Base-by-base conservation (phyloP, 2,329 filamentous ascomycete species). In the Apiospora koreana region DNA sequence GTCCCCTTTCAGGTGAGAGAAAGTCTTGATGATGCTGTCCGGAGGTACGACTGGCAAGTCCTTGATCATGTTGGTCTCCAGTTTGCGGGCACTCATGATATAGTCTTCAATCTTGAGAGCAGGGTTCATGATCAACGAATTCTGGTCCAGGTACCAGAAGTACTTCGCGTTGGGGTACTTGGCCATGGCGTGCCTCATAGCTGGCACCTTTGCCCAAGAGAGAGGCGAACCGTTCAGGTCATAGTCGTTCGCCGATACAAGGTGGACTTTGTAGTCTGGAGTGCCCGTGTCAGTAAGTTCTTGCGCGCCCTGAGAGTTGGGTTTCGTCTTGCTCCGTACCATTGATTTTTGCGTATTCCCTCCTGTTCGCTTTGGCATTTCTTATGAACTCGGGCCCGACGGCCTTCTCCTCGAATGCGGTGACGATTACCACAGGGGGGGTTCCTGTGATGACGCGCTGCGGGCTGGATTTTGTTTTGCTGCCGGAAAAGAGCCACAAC, bases 21-120 rank as follows among this genome's bases (percentile, higher is more conserved):
- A 97, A 0, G 97, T 98, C 85, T 93, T 95, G 83, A 99, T 98
- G 76, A 99, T 95, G 82, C 94, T 97, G 82, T 98, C 94, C 0
- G 97, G 96, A 2, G 95, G 96, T 10, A 98, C 95, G 67, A 99
- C 90, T 7, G 96, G 90, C 69, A 91, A 87, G 80, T 97, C 93
- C 79, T 91, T 92, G 75, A 96, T 89, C 94, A 98, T 98, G 70
- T 93, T 80, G 28, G 85, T 86, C 77, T 97, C 92, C 65, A 99
- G 86, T 69, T 86, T 88, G 68, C 84, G 83, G 14, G 90, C 83
- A 14, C 89, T 84, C 80, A 97, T 89, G 48, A 99, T 82, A 75
- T 94, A 88, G 1, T 89, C 85, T 74, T 94, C 90, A 43, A 98
- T 83, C 18, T 89, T 87, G 68, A 92, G 82, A 43, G 85, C 83